Evolutionary conservation across 2,329 filamentous ascomycete genomes (phyloP).

Genomic region (Sporothrix variecibatus): DNA sequence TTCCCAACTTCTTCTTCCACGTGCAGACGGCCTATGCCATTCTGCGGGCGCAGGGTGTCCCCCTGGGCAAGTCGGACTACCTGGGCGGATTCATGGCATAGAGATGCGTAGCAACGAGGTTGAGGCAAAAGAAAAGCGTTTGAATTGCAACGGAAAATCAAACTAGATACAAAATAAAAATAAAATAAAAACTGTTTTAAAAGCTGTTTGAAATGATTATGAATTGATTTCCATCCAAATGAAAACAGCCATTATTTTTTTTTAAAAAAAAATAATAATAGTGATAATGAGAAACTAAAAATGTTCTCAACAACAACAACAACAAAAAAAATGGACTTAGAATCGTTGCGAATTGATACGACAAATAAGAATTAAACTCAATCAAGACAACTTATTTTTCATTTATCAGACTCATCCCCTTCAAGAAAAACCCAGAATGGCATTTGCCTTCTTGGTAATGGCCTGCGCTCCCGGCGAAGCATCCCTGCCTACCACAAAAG

Average conservation of each 20-base stretch:
- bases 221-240: no score
- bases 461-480: conserved; percentile 40
- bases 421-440: conserved; percentile 41
- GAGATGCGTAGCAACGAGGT: no score
- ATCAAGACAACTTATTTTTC: no score
- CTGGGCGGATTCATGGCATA: conserved; percentile 37
- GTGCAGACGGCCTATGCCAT: conserved; percentile 58
- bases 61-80: conserved; percentile 60
- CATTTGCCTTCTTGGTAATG: conserved; percentile 46
- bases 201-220: not conserved
- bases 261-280: not conserved
- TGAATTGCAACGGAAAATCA: not conserved
- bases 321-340: no score
- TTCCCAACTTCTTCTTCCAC: conserved; percentile 66
- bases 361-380: no score
- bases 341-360: no score
- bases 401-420: not conserved
- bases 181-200: not conserved
- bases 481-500: conserved; percentile 37
- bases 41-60: conserved; percentile 57
- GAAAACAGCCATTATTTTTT: no score
- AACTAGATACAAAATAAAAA: no score
- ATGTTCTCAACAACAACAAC: no score
- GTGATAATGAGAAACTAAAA: not conserved
- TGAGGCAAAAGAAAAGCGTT: not conserved